Conservation (phyloP, 257 asterid genomes). For the Solanum lycopersicoides region DNA sequence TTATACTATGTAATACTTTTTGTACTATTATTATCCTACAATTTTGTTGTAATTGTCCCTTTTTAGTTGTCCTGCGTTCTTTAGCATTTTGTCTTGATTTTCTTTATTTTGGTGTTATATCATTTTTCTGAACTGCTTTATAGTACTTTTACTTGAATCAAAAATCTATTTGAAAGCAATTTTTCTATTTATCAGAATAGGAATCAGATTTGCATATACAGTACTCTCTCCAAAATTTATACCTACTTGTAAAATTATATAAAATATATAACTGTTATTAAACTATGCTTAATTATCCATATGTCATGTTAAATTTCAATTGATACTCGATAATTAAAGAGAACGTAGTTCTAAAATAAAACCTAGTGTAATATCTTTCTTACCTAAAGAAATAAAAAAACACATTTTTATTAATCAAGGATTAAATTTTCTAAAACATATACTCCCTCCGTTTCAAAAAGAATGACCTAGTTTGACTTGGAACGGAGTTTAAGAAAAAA, state of each 20-base stretch:
- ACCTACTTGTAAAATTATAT: background rate
- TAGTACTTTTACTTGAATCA: background rate
- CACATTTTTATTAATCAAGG: too few species aligned
- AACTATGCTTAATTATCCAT: background rate
- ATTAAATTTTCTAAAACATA: too few species aligned
- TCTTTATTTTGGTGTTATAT: background rate
- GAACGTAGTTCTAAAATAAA: background rate
- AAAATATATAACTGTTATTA: background rate
- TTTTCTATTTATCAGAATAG: background rate
- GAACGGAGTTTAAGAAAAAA: too few species aligned
- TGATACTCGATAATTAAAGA: background rate
- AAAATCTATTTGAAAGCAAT: fast-evolving
- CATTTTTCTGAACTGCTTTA: background rate
- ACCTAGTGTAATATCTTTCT: background rate
- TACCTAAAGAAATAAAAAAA: background rate
- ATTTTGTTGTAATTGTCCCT: background rate
- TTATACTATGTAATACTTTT: background rate
- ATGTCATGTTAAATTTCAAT: background rate
- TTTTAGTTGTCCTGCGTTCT: background rate
- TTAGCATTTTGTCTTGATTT: background rate
- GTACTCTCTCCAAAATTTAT: background rate
- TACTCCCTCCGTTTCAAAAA: too few species aligned
- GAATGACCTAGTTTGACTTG: too few species aligned
- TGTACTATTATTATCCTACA: background rate
- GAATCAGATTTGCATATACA: background rate